Percentiles rank a stretch among this genome's conserved stretches.
Evolutionary conservation across 1,284 basidiomycete genomes (phyloP).

Genomic region (Malassezia caprae): DNA sequence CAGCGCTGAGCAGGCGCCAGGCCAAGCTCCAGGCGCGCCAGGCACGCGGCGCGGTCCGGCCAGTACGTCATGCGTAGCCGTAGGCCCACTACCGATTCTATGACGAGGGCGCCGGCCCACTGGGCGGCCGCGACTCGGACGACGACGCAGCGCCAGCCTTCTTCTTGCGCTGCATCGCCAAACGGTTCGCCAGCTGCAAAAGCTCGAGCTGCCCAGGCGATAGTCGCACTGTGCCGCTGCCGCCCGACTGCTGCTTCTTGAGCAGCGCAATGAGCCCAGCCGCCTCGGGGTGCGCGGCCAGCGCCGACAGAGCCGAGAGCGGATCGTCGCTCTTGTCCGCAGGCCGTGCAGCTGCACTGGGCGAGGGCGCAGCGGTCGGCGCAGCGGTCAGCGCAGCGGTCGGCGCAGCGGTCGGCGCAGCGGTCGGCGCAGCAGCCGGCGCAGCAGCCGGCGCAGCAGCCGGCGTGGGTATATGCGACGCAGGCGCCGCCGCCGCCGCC

Average conservation of each 20-base stretch:
- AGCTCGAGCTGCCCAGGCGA: conserved; percentile 41
- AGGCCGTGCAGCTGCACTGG: background rate
- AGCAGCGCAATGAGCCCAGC: conserved; percentile 37
- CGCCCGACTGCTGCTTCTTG: conserved; percentile 38
- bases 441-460: background rate
- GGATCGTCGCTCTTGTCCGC: conserved; percentile 18
- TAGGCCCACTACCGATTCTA: background rate
- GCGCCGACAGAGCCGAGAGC: conserved; percentile 31
- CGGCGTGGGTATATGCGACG: background rate
- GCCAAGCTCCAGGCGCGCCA: conserved; percentile 42
- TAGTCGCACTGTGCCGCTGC: conserved; percentile 28
- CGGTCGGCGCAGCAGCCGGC: too few species aligned
- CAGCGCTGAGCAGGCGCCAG: conserved; percentile 33
- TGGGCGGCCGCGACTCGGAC: background rate
- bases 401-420: background rate
- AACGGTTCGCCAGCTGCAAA: conserved; percentile 41
- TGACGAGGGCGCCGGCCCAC: background rate
- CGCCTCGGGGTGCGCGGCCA: conserved; percentile 39
- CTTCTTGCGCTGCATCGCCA: conserved; percentile 31
- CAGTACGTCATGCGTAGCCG: conserved; percentile 14
- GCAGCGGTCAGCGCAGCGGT: background rate
- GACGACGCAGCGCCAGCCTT: background rate
- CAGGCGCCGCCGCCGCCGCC: background rate
- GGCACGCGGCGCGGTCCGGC: conserved; percentile 24
- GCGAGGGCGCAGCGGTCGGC: background rate